Base-by-base conservation (phyloP, 345 rosid genomes). In the Viola odorata region DNA sequence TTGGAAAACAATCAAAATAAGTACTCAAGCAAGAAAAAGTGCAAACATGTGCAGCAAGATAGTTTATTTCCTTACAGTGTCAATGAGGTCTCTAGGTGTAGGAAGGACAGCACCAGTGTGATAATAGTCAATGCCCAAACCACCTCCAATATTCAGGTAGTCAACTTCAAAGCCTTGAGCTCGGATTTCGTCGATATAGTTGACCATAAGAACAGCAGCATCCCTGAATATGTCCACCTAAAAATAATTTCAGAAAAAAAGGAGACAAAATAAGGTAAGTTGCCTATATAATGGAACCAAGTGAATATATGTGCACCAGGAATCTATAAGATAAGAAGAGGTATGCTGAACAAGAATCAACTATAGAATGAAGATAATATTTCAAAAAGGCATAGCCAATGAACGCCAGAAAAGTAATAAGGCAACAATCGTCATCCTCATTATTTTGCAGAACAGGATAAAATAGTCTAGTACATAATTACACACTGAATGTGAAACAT, bases 171-270 rank as follows among this genome's bases (percentile, higher is more conserved):
- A 94, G 39, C 96, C 99, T 75, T 94, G 95, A 45, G 86, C 81
- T 42, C 96, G 81, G 53, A 94, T 94, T 66, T 86, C 75, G 39
- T 91, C 92, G 58, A 94, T 91, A 75, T 88, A 88, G 65, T 88
- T 81, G 49, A 88, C 85, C 99, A 88, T 95, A 5, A 91, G 83
- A 70, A 77, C 82, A 7, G 99, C 96, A 64, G 97, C 97, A 78
- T 91, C 97, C 70, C 82, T 80, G 83, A 95, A 88, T 36, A 95
- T 91, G 79, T 95, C 97, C 74, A 91, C 99, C 99, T 88, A 75
- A 45, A 72, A n/a, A n/a, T n/a, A n/a, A n/a, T n/a, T n/a, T n/a
- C n/a, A n/a, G n/a, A n/a, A 45, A 45, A 45, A 45, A 8, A 45
- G 12, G 45, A 5, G 6, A 45, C 50, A 45, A 47, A 4, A 9